Evolutionary conservation across 2,329 filamentous ascomycete genomes (phyloP).

Genomic region (Stemphylium beticola): DNA sequence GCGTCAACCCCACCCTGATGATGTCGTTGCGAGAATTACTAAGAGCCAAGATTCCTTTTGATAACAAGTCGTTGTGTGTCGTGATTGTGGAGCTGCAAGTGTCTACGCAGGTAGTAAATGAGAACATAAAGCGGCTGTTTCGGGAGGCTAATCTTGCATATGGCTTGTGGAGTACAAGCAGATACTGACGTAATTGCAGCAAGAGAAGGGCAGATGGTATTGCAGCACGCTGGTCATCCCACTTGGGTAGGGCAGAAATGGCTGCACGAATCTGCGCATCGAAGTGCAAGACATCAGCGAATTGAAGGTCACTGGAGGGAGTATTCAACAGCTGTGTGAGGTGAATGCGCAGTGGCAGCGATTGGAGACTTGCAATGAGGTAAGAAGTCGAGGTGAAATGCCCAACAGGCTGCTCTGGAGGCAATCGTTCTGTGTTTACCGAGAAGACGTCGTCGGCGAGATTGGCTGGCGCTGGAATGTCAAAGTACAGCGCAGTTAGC

Average conservation of each 20-base stretch:
- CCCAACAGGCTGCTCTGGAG: slow-evolving; percentile 29
- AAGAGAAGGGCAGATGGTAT: slow-evolving; percentile 34
- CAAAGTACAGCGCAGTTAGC: slow-evolving; percentile 54
- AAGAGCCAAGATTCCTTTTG: slow-evolving; percentile 27
- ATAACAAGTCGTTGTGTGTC: slow-evolving; percentile 30
- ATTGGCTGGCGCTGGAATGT: slow-evolving; percentile 58
- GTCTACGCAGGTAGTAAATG: slow-evolving; percentile 39
- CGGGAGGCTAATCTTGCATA: slow-evolving; percentile 36
- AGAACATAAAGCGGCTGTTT: slow-evolving; percentile 40
- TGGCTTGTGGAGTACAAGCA: slow-evolving; percentile 43
- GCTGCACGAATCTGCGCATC: slow-evolving; percentile 36
- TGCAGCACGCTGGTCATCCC: slow-evolving; percentile 25
- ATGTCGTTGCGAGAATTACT: slow-evolving; percentile 41
- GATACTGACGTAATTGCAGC: slow-evolving; percentile 44
- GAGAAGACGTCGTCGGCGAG: slow-evolving; percentile 58
- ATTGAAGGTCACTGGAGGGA: slow-evolving; percentile 35
- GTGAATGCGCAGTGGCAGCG: slow-evolving; percentile 40
- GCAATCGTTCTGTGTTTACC: slow-evolving; percentile 28
- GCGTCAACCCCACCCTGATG: slow-evolving; percentile 33
- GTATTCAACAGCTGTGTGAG: slow-evolving; percentile 44
- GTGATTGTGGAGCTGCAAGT: slow-evolving; percentile 35
- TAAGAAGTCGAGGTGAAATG: slow-evolving; percentile 43
- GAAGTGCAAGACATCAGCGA: slow-evolving; percentile 43
- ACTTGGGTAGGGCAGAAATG: slow-evolving; percentile 31
- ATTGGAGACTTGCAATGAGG: slow-evolving; percentile 28